A percentile compares a stretch with the other conserved stretches of the same genome.
Conservation (phyloP, 2,329 filamentous ascomycete genomes). For the Bipolaris bicolor region DNA sequence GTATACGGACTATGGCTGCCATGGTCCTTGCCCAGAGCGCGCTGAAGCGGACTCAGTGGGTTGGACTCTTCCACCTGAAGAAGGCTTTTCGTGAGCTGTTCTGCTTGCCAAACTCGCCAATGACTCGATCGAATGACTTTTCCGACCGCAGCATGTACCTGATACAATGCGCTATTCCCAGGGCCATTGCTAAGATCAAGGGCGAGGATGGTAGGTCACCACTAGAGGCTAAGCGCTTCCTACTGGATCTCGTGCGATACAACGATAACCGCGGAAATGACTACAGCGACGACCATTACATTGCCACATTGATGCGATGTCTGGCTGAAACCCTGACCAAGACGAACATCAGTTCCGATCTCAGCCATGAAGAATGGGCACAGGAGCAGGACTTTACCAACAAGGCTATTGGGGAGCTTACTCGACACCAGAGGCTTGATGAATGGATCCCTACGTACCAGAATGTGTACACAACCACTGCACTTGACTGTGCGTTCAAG, state of each 20-base stretch:
- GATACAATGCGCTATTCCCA: slow-evolving; percentile 82
- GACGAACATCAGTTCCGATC: slow-evolving; percentile 48
- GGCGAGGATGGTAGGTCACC: slow-evolving; percentile 79
- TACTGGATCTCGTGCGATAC: slow-evolving; percentile 86
- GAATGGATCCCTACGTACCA: slow-evolving; percentile 71
- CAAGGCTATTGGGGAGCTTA: slow-evolving; percentile 65
- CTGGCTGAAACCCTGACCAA: slow-evolving; percentile 61
- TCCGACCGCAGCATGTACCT: slow-evolving; percentile 83
- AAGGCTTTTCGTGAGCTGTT: slow-evolving; percentile 88
- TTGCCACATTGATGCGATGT: slow-evolving; percentile 76
- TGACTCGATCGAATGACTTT: slow-evolving; percentile 90
- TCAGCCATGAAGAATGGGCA: slow-evolving; percentile 53
- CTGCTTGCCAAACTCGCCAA: slow-evolving; percentile 77
- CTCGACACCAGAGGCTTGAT: slow-evolving; percentile 68
- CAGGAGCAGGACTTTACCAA: slow-evolving; percentile 61
- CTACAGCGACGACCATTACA: slow-evolving; percentile 88
- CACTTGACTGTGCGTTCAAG: slow-evolving; percentile 64
- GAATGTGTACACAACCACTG: slow-evolving; percentile 67
- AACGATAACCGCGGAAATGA: slow-evolving; percentile 94
- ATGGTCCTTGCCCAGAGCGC: slow-evolving; percentile 78
- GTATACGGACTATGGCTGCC: slow-evolving; percentile 85
- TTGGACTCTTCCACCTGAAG: slow-evolving; percentile 83
- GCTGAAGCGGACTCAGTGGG: slow-evolving; percentile 63
- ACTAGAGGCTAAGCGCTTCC: slow-evolving; percentile 76
- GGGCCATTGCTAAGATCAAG: slow-evolving; percentile 78